These are phyloP conservation scores for Candida anutae DNA, from an alignment of 1,139 yeast genomes.

Conservation along the genomic window DNA sequence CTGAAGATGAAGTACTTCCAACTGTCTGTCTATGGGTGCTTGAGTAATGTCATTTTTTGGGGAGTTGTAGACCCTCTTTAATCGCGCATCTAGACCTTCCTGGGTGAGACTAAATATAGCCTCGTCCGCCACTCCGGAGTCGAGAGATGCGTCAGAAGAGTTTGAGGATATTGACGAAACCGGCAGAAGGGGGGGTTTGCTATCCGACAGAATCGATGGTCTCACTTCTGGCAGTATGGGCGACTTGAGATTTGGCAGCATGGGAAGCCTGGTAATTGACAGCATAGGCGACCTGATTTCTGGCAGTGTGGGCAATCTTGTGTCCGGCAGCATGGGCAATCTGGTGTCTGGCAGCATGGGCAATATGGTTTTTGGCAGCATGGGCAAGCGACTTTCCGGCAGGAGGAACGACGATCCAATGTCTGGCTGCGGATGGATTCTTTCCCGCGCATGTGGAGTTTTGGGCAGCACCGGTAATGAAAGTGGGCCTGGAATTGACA, in stretches of 20 bases:
- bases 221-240: conserved; percentile 10
- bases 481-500: too few species aligned
- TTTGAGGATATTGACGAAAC: conserved; percentile 11
- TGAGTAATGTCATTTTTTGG: conserved; percentile 27
- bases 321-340: too few species aligned
- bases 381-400: conserved; percentile 5
- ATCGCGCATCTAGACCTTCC: conserved; percentile 13
- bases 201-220: conserved; percentile 12
- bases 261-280: conserved; percentile 2
- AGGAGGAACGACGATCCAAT: conserved; percentile 10
- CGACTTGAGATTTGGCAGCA: conserved; percentile 11
- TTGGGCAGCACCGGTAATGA: too few species aligned
- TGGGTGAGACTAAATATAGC: conserved; percentile 13
- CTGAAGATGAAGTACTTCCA: conserved; percentile 2
- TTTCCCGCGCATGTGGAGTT: too few species aligned
- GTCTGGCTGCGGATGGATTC: too few species aligned
- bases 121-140: conserved; percentile 16
- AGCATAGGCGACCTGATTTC: neutral
- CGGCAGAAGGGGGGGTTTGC: conserved; percentile 12
- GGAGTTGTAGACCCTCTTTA: conserved; percentile 26
- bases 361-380: conserved; percentile 5
- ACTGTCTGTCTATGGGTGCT: conserved; percentile 20
- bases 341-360: conserved; percentile 2
- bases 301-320: too few species aligned
- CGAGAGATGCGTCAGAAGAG: conserved; percentile 11